Evolutionary conservation across 2,329 filamentous ascomycete genomes (phyloP).

Genomic region (Botryosphaeria agaves): DNA sequence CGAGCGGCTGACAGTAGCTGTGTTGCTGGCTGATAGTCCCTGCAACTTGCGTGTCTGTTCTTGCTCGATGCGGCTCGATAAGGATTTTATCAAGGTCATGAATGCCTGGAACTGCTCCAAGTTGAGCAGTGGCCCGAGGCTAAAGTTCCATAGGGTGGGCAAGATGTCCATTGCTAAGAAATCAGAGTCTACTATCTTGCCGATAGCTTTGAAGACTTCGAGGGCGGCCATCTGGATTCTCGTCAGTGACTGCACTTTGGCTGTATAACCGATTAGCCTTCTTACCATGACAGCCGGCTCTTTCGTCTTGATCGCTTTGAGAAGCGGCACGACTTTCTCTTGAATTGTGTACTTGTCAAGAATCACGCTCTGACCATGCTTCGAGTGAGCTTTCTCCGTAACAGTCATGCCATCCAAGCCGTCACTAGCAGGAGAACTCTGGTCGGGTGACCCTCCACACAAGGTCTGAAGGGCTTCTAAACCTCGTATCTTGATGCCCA

Average conservation of each 20-base stretch:
- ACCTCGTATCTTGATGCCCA: constrained; percentile 86
- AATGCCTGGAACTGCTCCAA: constrained; percentile 73
- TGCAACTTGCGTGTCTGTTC: constrained; percentile 82
- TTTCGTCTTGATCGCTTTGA: constrained; percentile 92
- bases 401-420: constrained; percentile 53
- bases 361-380: constrained; percentile 53
- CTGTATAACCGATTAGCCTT: background rate
- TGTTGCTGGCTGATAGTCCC: constrained; percentile 51
- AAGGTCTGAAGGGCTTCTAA: constrained; percentile 80
- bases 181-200: constrained; percentile 65
- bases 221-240: constrained; percentile 52
- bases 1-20: constrained; percentile 31
- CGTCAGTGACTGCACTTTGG: background rate
- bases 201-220: constrained; percentile 69
- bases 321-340: constrained; percentile 82
- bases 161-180: constrained; percentile 86
- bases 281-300: constrained; percentile 81
- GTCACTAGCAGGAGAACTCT: constrained; percentile 36
- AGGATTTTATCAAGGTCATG: constrained; percentile 70
- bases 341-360: constrained; percentile 97
- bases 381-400: constrained; percentile 34
- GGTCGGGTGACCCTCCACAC: constrained; percentile 55
- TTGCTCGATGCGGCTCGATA: constrained; percentile 67
- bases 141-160: constrained; percentile 82
- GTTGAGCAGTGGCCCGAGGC: constrained; percentile 73